Evolutionary conservation across 106 monocot species (phyloP).

Genomic region (Agapanthus africanus): DNA sequence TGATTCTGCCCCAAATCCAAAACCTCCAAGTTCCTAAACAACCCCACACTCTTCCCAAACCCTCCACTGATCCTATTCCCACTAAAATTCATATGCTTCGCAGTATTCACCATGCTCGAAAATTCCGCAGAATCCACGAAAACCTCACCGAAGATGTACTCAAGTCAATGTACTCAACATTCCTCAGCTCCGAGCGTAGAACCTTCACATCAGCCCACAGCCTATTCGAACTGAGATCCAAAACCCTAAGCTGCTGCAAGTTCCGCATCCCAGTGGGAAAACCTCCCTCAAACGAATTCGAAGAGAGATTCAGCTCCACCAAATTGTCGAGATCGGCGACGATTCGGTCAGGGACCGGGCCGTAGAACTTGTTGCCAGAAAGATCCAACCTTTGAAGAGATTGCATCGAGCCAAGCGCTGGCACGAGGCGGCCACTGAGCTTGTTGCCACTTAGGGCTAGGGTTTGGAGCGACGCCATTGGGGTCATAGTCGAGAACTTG

Average conservation of each 20-base stretch:
- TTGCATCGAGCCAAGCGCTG: conserved; percentile 35
- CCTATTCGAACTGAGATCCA: conserved; percentile 64
- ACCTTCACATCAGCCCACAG: conserved; percentile 37
- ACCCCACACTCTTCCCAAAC: conserved; percentile 31
- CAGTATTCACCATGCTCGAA: conserved; percentile 32
- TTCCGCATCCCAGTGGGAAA: conserved; percentile 43
- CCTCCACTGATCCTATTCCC: conserved; percentile 48
- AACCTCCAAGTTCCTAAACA: conserved; percentile 63
- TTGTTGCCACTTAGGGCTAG: conserved; percentile 61
- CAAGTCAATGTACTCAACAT: conserved; percentile 60
- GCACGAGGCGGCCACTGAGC: conserved; percentile 69
- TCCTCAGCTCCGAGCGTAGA: conserved; percentile 41
- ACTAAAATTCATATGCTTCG: conserved; percentile 61
- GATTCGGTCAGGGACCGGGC: conserved; percentile 58
- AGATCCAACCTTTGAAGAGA: conserved; percentile 69
- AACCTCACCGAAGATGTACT: conserved; percentile 54
- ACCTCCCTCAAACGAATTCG: conserved; percentile 52
- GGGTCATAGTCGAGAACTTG: conserved; percentile 48
- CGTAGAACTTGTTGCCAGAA: conserved; percentile 79
- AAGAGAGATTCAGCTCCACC: conserved; percentile 59
- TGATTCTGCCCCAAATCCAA: conserved; percentile 64
- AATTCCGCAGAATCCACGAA: conserved; percentile 26
- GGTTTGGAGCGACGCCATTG: conserved; percentile 36
- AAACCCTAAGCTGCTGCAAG: conserved; percentile 57
- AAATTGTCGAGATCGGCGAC: conserved; percentile 42